These are phyloP conservation scores for Lachnellula hyalina DNA, from an alignment of 2,329 filamentous ascomycete genomes.

Conservation along the genomic window DNA sequence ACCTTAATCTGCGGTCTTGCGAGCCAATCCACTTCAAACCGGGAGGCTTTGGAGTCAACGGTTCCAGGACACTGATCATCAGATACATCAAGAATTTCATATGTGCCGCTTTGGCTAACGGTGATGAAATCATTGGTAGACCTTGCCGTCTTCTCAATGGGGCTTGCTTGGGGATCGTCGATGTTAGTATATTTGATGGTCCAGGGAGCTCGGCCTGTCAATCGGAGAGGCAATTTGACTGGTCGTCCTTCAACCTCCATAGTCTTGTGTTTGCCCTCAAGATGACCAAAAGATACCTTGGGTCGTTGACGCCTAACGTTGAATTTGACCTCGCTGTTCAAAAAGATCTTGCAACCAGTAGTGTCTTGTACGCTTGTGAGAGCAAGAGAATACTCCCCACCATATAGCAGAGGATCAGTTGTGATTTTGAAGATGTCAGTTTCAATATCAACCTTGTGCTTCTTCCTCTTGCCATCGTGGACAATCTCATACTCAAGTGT, in stretches of 20 bases:
- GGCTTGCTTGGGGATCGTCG: constrained; percentile 42
- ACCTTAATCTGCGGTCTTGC: constrained; percentile 69
- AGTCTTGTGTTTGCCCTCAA: constrained; percentile 73
- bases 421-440: constrained; percentile 62
- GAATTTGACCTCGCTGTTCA: constrained; percentile 82
- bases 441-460: constrained; percentile 61
- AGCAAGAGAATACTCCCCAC: constrained; percentile 85
- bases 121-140: constrained; percentile 63
- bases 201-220: constrained; percentile 86
- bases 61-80: constrained; percentile 79
- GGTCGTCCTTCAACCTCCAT: constrained; percentile 71
- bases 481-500: constrained; percentile 88
- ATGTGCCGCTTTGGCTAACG: constrained; percentile 64
- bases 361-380: constrained; percentile 82
- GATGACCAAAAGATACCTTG: constrained; percentile 74
- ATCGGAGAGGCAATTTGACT: constrained; percentile 71
- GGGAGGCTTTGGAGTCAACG: constrained; percentile 67
- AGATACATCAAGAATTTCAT: constrained; percentile 70
- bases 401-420: constrained; percentile 68
- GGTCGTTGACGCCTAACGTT: constrained; percentile 84
- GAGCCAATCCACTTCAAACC: constrained; percentile 81
- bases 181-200: constrained; percentile 68
- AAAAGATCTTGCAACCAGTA: constrained; percentile 76
- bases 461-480: constrained; percentile 78
- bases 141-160: constrained; percentile 42